A percentile compares a stretch with the other conserved stretches of the same genome.
These are phyloP conservation scores for Leccinum sublutescens DNA, from an alignment of 768 basidiomycete species.

Conservation along the genomic window DNA sequence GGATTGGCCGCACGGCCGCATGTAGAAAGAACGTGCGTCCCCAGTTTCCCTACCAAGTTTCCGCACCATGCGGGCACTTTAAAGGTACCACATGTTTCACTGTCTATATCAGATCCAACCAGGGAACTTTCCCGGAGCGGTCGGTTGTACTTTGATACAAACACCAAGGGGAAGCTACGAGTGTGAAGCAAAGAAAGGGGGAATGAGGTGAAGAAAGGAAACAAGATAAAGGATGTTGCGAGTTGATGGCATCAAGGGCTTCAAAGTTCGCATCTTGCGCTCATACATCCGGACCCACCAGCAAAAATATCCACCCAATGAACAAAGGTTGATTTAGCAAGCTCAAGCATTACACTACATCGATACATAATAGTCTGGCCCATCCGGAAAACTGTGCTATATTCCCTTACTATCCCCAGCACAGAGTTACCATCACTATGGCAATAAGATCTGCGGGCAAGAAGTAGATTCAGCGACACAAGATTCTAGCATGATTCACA, in stretches of 20 bases:
- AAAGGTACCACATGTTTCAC: not conserved
- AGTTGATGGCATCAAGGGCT: not conserved
- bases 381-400: not conserved
- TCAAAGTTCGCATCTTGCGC: not conserved
- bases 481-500: not conserved
- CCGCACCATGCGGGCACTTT: not conserved
- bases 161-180: not conserved
- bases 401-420: not conserved
- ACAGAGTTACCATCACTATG: conserved; percentile 10
- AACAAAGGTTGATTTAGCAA: not conserved
- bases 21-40: not conserved
- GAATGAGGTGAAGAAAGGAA: not conserved
- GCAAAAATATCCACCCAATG: not conserved
- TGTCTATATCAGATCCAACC: not conserved
- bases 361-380: not conserved
- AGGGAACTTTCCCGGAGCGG: not conserved
- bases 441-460: conserved; percentile 23
- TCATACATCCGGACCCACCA: not conserved
- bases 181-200: not conserved
- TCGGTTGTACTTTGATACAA: not conserved
- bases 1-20: not conserved
- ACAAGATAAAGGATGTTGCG: too few relatives aligned
- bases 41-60: not conserved
- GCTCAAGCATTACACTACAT: not conserved
- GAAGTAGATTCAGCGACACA: not conserved